Conservation (phyloP, 495 filamentous ascomycete species). For the Aspergillus olivimuriae region DNA sequence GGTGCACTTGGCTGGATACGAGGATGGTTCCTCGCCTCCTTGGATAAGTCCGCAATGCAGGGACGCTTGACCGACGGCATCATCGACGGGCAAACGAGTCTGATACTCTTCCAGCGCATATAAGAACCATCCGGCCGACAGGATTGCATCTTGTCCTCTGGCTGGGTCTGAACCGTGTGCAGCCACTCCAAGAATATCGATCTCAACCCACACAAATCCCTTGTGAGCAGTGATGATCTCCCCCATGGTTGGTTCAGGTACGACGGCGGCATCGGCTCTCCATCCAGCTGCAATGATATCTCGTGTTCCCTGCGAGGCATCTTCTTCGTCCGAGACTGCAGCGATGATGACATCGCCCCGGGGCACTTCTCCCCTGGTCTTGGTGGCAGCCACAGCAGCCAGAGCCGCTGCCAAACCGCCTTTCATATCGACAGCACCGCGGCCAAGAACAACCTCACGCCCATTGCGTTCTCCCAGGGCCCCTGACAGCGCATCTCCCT, state of each 20-base stretch:
- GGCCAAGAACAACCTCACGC: slow-evolving; percentile 30
- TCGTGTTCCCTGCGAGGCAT: slow-evolving; percentile 36
- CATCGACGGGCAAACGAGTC: slow-evolving; percentile 21
- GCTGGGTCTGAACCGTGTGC: slow-evolving; percentile 40
- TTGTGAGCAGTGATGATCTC: slow-evolving; percentile 37
- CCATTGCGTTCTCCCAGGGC: slow-evolving; percentile 24
- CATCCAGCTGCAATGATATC: slow-evolving; percentile 42
- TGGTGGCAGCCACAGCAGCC: slow-evolving; percentile 25
- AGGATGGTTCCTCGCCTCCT: slow-evolving; percentile 42
- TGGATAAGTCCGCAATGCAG: slow-evolving; percentile 40
- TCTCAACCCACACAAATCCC: slow-evolving; percentile 42
- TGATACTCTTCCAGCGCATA: slow-evolving; percentile 34
- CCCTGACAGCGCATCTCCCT: slow-evolving; percentile 35
- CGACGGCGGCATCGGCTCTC: slow-evolving; percentile 39
- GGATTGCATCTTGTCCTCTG: slow-evolving; percentile 37
- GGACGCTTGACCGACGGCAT: slow-evolving; percentile 28
- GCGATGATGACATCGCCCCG: slow-evolving; percentile 41
- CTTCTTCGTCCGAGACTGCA: slow-evolving; percentile 45
- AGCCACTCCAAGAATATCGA: slow-evolving; percentile 38
- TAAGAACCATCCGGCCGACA: slow-evolving; percentile 37
- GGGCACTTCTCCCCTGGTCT: slow-evolving; percentile 16
- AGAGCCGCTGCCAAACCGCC: slow-evolving; percentile 38
- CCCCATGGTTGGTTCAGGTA: slow-evolving; percentile 35
- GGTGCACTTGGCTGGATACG: slow-evolving; percentile 37
- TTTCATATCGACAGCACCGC: slow-evolving; percentile 45